Conservation (phyloP, 495 filamentous ascomycete species). For the Ascobolus immersus region DNA sequence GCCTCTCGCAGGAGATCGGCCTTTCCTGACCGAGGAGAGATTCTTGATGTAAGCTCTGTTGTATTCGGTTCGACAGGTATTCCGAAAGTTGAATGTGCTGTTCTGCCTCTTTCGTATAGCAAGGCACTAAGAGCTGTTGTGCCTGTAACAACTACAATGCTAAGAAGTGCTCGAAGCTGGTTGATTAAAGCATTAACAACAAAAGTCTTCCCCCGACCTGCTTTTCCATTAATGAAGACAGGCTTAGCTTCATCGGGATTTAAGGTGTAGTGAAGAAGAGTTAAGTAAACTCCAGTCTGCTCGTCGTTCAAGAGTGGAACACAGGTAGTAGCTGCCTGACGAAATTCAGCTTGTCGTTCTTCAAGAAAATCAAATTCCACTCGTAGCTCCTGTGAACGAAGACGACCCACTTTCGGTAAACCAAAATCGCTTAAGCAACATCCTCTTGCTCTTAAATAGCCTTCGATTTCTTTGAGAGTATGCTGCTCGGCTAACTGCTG, state of each 20-base stretch:
- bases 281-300: neutral
- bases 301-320: neutral
- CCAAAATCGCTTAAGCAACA: neutral
- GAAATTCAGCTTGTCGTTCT: neutral
- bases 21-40: neutral
- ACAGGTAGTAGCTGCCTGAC: neutral
- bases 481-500: neutral
- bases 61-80: neutral
- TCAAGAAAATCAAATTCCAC: neutral
- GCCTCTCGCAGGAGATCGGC: neutral
- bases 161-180: neutral
- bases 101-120: neutral
- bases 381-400: neutral
- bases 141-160: neutral
- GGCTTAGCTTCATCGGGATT: neutral
- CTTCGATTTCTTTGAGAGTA: neutral
- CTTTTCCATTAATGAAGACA: slow-evolving; percentile 4
- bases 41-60: neutral
- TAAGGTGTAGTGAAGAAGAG: neutral
- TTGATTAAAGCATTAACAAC: neutral
- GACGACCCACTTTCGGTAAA: neutral
- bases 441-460: neutral
- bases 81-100: neutral
- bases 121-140: neutral
- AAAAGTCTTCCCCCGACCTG: slow-evolving; percentile 5